phyloP scores from a whole-genome alignment of 2,329 filamentous ascomycete genomes.

The Cryphonectria naterciae region DNA sequence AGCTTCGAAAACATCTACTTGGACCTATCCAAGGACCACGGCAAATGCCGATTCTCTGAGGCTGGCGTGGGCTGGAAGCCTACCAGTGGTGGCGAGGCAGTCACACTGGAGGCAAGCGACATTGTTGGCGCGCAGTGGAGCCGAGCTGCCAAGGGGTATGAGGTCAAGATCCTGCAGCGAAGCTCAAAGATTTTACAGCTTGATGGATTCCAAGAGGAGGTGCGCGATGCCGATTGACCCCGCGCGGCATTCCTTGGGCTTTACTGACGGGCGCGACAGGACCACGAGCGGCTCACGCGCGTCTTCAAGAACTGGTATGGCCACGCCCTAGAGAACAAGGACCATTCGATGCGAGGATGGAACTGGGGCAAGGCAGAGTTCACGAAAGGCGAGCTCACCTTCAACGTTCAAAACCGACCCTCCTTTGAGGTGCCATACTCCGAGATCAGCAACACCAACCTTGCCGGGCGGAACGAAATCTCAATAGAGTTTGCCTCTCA shows the following conservation, averaged over 20 bases:
- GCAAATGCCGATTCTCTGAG: conserved; percentile 94
- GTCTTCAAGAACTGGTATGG: conserved; percentile 99
- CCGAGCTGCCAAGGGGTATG: conserved; percentile 86
- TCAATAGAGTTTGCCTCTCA: conserved; percentile 90
- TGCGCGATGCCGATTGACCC: conserved; percentile 27
- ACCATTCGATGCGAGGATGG: conserved; percentile 95
- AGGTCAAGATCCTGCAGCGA: conserved; percentile 87
- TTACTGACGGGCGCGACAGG: conserved; percentile 51
- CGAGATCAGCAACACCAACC: conserved; percentile 96
- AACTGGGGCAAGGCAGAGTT: conserved; percentile 99
- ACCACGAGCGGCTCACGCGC: conserved; percentile 87
- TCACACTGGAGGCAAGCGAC: conserved; percentile 87
- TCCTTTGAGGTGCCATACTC: conserved; percentile 97
- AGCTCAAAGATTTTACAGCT: conserved; percentile 87
- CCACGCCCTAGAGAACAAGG: conserved; percentile 86
- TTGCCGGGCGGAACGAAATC: conserved; percentile 97
- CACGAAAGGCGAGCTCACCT: conserved; percentile 89
- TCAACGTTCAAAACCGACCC: conserved; percentile 95
- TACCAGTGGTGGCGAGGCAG: conserved; percentile 82
- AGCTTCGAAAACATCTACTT: conserved; percentile 97
- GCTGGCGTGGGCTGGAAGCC: conserved; percentile 96
- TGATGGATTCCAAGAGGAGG: conserved; percentile 91
- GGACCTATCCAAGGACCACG: conserved; percentile 88
- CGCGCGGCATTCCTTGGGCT: background rate
- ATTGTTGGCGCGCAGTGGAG: conserved; percentile 93